These are phyloP conservation scores for Diaporthe ilicicola DNA, from an alignment of 2,329 filamentous ascomycete species.

Conservation along the genomic window DNA sequence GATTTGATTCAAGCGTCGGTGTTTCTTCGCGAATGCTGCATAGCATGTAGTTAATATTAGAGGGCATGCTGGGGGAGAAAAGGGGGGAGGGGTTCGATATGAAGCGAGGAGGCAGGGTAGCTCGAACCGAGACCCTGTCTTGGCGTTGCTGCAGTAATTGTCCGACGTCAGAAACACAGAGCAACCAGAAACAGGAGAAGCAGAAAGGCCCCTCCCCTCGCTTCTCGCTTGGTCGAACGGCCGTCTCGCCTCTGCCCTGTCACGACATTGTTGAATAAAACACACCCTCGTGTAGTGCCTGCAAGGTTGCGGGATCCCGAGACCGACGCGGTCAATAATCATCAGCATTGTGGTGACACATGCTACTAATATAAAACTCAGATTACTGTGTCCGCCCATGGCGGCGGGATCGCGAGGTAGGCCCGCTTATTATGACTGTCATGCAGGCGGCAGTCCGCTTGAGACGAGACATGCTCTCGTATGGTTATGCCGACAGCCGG, in stretches of 20 bases:
- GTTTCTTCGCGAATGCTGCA: background rate
- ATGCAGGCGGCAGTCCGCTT: constrained; percentile 7
- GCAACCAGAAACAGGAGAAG: constrained; percentile 12
- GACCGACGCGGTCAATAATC: background rate
- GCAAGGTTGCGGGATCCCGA: constrained; percentile 11
- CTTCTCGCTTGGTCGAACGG: background rate
- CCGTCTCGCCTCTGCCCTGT: constrained; percentile 9
- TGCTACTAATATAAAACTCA: background rate
- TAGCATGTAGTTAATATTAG: background rate
- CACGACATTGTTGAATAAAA: constrained; percentile 8
- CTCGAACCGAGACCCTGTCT: constrained; percentile 13
- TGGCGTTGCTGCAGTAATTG: background rate
- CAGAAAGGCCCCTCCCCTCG: background rate
- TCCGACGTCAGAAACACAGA: constrained; percentile 8
- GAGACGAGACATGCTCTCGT: constrained; percentile 17
- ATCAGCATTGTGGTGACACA: constrained; percentile 10
- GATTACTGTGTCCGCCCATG: background rate
- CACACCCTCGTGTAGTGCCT: background rate
- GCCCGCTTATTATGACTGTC: background rate
- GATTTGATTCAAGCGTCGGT: background rate
- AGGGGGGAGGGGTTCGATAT: background rate
- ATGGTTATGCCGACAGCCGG: constrained; percentile 4
- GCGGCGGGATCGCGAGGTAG: background rate
- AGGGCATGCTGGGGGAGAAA: background rate
- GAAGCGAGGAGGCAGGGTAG: constrained; percentile 4